These are phyloP conservation scores for Escovopsis weberi DNA, from an alignment of 2,329 filamentous ascomycete species.

Conservation along the genomic window DNA sequence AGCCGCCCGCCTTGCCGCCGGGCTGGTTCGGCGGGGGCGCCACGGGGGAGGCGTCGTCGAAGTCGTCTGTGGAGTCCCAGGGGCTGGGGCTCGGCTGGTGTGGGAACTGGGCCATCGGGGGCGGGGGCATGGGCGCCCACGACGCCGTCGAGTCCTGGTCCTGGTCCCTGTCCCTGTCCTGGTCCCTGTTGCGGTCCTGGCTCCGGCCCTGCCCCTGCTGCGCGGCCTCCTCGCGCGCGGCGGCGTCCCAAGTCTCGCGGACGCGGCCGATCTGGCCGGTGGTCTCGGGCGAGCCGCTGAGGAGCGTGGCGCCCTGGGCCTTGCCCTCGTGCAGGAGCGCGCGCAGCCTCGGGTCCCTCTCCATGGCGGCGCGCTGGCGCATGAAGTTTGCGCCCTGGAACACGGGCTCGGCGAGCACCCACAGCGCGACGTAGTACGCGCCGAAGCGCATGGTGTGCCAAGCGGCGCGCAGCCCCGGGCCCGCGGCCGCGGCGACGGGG, in stretches of 20 bases:
- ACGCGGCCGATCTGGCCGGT: conserved; percentile 7
- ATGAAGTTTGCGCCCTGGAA: conserved; percentile 16
- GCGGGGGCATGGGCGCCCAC: background rate
- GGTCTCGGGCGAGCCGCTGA: conserved; percentile 6
- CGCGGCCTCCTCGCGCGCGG: conserved; percentile 5
- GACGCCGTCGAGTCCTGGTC: too few relatives aligned
- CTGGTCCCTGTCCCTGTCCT: too few relatives aligned
- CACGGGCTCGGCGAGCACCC: conserved; percentile 14
- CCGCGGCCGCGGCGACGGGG: conserved; percentile 16
- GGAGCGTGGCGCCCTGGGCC: conserved; percentile 6
- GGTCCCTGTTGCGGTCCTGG: background rate
- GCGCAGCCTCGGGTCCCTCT: conserved; percentile 17
- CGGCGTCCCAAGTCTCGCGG: conserved; percentile 7
- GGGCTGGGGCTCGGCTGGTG: conserved; percentile 3
- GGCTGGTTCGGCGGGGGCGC: conserved; percentile 16
- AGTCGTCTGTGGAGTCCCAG: conserved; percentile 16
- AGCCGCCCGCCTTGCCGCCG: conserved; percentile 12
- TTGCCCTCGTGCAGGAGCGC: conserved; percentile 10
- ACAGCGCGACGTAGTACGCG: conserved; percentile 16
- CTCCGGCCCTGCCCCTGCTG: background rate
- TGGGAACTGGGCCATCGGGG: background rate
- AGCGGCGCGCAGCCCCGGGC: conserved; percentile 10
- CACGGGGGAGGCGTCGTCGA: conserved; percentile 31
- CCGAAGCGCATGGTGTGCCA: conserved; percentile 25
- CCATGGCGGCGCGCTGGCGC: conserved; percentile 10